Evolutionary conservation across 2,329 filamentous ascomycete genomes (phyloP).

Genomic region (Talaromyces verruculosus): DNA sequence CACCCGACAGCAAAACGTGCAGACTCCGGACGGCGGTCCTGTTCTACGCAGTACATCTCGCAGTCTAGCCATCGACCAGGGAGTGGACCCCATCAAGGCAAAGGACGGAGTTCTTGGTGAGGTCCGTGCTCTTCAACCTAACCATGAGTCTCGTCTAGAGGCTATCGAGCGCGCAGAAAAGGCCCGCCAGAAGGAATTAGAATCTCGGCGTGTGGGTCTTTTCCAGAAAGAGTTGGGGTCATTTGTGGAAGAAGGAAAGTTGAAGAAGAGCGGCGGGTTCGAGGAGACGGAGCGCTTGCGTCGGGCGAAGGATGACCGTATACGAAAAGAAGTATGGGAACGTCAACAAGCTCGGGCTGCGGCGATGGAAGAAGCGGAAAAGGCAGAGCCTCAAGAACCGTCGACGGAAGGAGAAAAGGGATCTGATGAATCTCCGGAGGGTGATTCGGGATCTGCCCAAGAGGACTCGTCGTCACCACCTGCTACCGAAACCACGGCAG

Average conservation of each 20-base stretch:
- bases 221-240: conserved; percentile 80
- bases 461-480: conserved; percentile 3
- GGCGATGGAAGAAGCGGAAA: conserved; percentile 46
- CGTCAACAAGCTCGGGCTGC: conserved; percentile 52
- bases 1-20: conserved; percentile 90
- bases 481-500: conserved; percentile 15
- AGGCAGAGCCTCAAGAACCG: conserved; percentile 31
- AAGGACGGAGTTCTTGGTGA: conserved; percentile 92
- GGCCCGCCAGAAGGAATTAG: conserved; percentile 82
- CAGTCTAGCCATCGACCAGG: conserved; percentile 50
- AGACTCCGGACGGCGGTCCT: conserved; percentile 52
- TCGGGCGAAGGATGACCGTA: conserved; percentile 81
- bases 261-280: conserved; percentile 94
- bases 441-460: conserved; percentile 14
- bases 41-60: conserved; percentile 55
- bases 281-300: conserved; percentile 88
- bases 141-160: conserved; percentile 88
- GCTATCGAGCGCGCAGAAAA: conserved; percentile 97
- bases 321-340: conserved; percentile 71
- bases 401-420: conserved; percentile 18
- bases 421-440: conserved; percentile 23
- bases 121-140: conserved; percentile 87
- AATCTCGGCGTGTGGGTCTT: conserved; percentile 68
- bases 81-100: conserved; percentile 71
- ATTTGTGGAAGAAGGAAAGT: conserved; percentile 85